Conservation (phyloP, 345 rosid genomes). For the Combretum micranthum region DNA sequence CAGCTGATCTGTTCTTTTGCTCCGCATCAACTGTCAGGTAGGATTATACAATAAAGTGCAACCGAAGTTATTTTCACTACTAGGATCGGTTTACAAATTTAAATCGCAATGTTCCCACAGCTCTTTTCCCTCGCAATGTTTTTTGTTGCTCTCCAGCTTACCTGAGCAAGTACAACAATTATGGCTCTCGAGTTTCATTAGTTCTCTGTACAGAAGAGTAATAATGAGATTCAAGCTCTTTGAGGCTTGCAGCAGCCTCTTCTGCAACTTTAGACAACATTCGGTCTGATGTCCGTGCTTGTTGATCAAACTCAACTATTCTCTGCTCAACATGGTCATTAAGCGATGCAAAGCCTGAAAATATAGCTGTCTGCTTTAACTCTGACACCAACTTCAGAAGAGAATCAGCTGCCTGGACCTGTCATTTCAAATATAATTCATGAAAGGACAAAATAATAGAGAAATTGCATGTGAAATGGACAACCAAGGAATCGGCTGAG, state of each 20-base stretch:
- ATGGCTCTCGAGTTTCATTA: not conserved
- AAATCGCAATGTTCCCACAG: too few relatives aligned
- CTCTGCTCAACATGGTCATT: slow-evolving; percentile 83
- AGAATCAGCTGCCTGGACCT: slow-evolving; percentile 94
- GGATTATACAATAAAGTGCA: too few relatives aligned
- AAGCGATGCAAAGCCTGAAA: slow-evolving; percentile 89
- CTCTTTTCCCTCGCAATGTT: too few relatives aligned
- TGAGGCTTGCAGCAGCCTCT: slow-evolving; percentile 83
- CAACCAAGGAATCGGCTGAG: too few relatives aligned
- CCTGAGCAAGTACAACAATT: too few relatives aligned
- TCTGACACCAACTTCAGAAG: slow-evolving; percentile 78
- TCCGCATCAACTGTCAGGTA: too few relatives aligned
- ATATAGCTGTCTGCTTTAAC: slow-evolving; percentile 83
- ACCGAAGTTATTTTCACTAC: too few relatives aligned
- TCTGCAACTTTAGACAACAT: slow-evolving; percentile 67
- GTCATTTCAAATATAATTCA: not conserved
- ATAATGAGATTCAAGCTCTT: slow-evolving; percentile 76
- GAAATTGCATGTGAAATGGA: too few relatives aligned
- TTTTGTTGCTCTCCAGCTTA: too few relatives aligned
- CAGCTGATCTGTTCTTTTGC: too few relatives aligned
- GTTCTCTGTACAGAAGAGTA: slow-evolving; percentile 62
- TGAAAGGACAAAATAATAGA: too few relatives aligned
- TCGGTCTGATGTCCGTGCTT: slow-evolving; percentile 53
- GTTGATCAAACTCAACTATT: slow-evolving; percentile 50
- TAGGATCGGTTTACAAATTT: too few relatives aligned